Evolutionary conservation across 2,329 filamentous ascomycete species (phyloP), one percentile per base, ranked within the genome.

Genomic region (Aspergillus fructus): DNA sequence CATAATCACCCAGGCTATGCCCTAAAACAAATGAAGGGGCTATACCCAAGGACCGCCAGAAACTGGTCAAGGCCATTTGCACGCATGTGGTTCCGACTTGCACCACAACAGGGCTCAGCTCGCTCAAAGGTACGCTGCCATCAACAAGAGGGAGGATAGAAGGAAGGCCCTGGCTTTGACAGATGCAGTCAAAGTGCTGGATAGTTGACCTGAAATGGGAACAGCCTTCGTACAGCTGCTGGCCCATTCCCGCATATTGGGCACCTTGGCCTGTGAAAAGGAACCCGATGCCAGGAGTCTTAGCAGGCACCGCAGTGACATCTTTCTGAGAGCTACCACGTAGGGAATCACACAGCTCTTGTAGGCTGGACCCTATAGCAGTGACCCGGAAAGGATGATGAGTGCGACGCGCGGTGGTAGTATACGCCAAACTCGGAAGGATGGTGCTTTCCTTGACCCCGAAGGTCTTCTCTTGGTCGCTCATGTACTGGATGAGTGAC

Each of bases 361-460:
- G 55, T 17, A 61, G 30, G 15, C 64, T 65, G 3, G 68, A 64
- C 3, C 67, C 69, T 15, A 59, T 57, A 4, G 67, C 64, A 39
- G 62, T 62, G 1, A 67, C 63, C 23, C 70, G 62, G 60, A 69
- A 71, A 17, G 63, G 61, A 60, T 81, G 76, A 52, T 81, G 79
- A 8, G 72, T 67, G 2, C 79, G 75, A 34, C 80, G 72, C 13
- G 88, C 89, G 4, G 87, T 89, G 0, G 85, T 86, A 1, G 85
- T 88, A 71, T 90, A 90, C 0, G 87, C 82, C 2, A 90, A 72
- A 58, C 84, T 77, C 1, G 58, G 64, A 59, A 60, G 57, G 59
- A 62, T 63, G 12, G 59, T 61, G 43, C 83, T 78, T 3, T 81
- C 78, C 41, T 81, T 77, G 24, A 81, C 79, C 3, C 59, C 59